A percentile compares a stretch with the other conserved stretches of the same genome.
Conservation (phyloP, 768 basidiomycete species). For the Pleurotus ostreatus region DNA sequence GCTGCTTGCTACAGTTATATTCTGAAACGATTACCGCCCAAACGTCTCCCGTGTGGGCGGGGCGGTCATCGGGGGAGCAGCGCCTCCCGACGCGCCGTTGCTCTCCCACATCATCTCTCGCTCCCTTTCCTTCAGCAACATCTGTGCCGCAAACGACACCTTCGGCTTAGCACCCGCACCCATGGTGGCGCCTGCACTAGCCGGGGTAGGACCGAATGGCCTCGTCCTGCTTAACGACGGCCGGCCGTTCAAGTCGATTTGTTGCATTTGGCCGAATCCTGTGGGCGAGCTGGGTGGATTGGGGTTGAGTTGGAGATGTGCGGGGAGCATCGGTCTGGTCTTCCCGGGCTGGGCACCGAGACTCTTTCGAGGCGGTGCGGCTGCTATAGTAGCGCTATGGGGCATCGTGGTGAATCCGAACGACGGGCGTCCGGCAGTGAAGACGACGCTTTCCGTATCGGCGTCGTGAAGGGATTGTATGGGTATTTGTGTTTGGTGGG, state of each 20-base stretch:
- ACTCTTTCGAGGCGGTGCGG: conserved; percentile 1
- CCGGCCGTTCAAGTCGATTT: not conserved
- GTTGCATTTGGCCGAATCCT: not conserved
- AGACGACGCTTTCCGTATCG: conserved; percentile 6
- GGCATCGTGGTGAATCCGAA: conserved; percentile 4
- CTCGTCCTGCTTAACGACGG: not conserved
- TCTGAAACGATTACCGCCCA: conserved; percentile 8
- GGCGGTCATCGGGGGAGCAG: conserved; percentile 3
- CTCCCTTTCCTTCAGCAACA: conserved; percentile 7
- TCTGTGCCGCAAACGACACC: conserved; percentile 3
- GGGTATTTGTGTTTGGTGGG: conserved; percentile 3
- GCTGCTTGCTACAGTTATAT: too few relatives aligned
- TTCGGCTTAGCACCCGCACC: conserved; percentile 1
- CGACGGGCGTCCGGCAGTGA: conserved; percentile 3
- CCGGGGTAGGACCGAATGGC: not conserved
- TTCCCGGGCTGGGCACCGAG: conserved; percentile 1
- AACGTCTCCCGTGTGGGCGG: conserved; percentile 5
- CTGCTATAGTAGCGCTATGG: not conserved
- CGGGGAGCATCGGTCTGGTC: conserved; percentile 3
- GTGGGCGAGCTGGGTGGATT: not conserved
- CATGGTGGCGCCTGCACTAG: not conserved
- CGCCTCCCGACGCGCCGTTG: not conserved
- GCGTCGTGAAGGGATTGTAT: conserved; percentile 6
- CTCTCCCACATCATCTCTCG: conserved; percentile 7
- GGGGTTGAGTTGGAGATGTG: not conserved